Percentiles rank a stretch among this genome's conserved stretches.
These are phyloP conservation scores for Zymoseptoria pseudotritici DNA, from an alignment of 2,329 filamentous ascomycete species.

Conservation along the genomic window DNA sequence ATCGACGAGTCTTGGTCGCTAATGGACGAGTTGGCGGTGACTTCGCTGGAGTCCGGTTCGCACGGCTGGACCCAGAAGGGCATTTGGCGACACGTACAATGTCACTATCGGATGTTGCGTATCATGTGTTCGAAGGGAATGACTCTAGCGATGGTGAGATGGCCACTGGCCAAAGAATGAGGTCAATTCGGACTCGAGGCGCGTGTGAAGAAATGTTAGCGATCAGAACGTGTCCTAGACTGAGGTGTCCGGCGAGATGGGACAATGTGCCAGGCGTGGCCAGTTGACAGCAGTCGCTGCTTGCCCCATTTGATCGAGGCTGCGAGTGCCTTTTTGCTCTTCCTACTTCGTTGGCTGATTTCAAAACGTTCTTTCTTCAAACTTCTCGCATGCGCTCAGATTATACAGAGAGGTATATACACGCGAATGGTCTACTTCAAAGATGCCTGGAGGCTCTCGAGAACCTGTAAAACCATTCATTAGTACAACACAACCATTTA, in stretches of 20 bases:
- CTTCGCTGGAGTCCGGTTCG: background rate
- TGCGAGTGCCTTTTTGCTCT: background rate
- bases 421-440: slow-evolving; percentile 58
- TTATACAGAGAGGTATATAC: slow-evolving; percentile 21
- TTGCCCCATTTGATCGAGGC: background rate
- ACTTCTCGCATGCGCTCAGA: slow-evolving; percentile 5
- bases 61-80: background rate
- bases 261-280: background rate
- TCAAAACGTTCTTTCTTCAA: background rate
- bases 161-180: background rate
- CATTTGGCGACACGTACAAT: background rate
- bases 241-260: background rate
- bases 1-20: background rate
- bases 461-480: slow-evolving; percentile 48
- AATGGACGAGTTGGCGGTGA: background rate
- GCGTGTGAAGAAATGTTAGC: background rate
- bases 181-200: background rate
- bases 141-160: background rate
- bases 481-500: slow-evolving; percentile 15
- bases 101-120: background rate
- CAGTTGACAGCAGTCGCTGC: background rate
- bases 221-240: background rate
- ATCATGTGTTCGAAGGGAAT: background rate
- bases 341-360: background rate
- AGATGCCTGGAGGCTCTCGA: slow-evolving; percentile 73